Conservation (phyloP, 2,329 filamentous ascomycete genomes). For the Penicillium italicum region DNA sequence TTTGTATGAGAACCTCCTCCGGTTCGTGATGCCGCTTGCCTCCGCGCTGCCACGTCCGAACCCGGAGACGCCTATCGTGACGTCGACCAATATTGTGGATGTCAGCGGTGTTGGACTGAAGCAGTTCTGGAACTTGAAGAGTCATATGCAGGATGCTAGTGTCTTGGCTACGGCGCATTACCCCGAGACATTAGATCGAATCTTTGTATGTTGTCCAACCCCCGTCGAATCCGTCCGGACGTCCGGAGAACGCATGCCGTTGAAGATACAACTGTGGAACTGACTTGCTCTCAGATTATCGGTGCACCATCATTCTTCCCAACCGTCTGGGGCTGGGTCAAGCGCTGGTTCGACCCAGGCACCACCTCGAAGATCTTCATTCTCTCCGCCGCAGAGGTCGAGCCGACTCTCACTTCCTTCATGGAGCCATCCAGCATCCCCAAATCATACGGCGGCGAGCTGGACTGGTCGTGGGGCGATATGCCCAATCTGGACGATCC, state of each 20-base stretch:
- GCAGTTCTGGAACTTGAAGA: conserved; percentile 94
- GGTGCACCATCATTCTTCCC: conserved; percentile 88
- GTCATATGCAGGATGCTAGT: conserved; percentile 89
- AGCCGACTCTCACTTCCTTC: conserved; percentile 72
- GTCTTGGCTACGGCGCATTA: conserved; percentile 88
- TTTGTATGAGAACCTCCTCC: conserved; percentile 86
- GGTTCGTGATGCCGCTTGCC: conserved; percentile 82
- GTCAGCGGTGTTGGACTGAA: conserved; percentile 81
- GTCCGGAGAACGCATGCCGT: too few relatives aligned
- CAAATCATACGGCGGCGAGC: conserved; percentile 80
- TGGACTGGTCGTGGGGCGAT: conserved; percentile 78
- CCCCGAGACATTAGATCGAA: conserved; percentile 85
- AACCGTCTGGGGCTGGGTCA: conserved; percentile 88
- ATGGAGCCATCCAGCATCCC: conserved; percentile 82
- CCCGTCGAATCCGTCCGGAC: not conserved
- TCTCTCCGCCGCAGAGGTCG: conserved; percentile 67
- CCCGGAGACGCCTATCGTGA: conserved; percentile 79
- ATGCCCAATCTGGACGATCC: conserved; percentile 65
- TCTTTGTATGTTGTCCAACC: conserved; percentile 53
- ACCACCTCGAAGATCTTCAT: conserved; percentile 97
- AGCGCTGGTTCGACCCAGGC: conserved; percentile 91
- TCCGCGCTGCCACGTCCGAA: conserved; percentile 71
- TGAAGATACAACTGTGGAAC: not conserved
- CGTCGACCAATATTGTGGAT: conserved; percentile 93
- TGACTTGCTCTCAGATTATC: conserved; percentile 58